A percentile compares a stretch with the other conserved stretches of the same genome.
phyloP scores from a whole-genome alignment of 768 basidiomycete species.

The Pleurotus pulmonarius region DNA sequence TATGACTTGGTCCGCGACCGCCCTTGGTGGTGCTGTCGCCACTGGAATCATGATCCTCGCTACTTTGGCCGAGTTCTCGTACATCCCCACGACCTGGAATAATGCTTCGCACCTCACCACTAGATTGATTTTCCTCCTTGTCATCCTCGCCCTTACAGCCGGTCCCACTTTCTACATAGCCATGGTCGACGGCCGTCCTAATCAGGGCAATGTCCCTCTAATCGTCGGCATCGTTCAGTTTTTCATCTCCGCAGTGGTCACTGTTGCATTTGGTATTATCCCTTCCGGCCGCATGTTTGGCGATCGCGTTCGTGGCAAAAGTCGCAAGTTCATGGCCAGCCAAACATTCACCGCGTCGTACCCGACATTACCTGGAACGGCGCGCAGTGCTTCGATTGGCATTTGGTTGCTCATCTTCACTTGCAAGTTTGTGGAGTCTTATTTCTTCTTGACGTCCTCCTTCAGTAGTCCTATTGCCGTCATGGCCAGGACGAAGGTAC shows the following conservation, averaged over 20 bases:
- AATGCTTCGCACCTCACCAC: slow-evolving; percentile 96
- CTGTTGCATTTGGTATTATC: slow-evolving; percentile 79
- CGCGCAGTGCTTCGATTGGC: slow-evolving; percentile 78
- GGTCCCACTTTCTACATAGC: slow-evolving; percentile 95
- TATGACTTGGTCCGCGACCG: slow-evolving; percentile 94
- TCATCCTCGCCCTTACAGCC: slow-evolving; percentile 88
- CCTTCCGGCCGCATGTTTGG: slow-evolving; percentile 99
- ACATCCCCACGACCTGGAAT: slow-evolving; percentile 98
- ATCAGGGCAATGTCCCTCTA: slow-evolving; percentile 67
- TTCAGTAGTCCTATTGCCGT: slow-evolving; percentile 95
- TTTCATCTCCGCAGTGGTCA: slow-evolving; percentile 82
- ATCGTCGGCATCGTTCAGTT: slow-evolving; percentile 95
- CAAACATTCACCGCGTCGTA: slow-evolving; percentile 99
- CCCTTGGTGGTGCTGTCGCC: slow-evolving; percentile 93
- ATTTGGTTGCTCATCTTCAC: slow-evolving; percentile 92
- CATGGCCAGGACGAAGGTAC: slow-evolving; percentile 94
- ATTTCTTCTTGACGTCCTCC: slow-evolving; percentile 97
- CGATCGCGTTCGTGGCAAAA: slow-evolving; percentile 94
- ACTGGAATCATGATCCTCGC: slow-evolving; percentile 92
- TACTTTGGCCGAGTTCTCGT: slow-evolving; percentile 91
- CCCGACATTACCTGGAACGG: slow-evolving; percentile 65
- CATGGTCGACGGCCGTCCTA: slow-evolving; percentile 65
- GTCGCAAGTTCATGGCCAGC: slow-evolving; percentile 97
- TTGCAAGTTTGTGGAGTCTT: slow-evolving; percentile 97
- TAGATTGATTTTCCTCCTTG: slow-evolving; percentile 85